A percentile compares a stretch with the other conserved stretches of the same genome.
Conservation (phyloP, 2,329 filamentous ascomycete species). For the Paracoccidioides brasiliensis region DNA sequence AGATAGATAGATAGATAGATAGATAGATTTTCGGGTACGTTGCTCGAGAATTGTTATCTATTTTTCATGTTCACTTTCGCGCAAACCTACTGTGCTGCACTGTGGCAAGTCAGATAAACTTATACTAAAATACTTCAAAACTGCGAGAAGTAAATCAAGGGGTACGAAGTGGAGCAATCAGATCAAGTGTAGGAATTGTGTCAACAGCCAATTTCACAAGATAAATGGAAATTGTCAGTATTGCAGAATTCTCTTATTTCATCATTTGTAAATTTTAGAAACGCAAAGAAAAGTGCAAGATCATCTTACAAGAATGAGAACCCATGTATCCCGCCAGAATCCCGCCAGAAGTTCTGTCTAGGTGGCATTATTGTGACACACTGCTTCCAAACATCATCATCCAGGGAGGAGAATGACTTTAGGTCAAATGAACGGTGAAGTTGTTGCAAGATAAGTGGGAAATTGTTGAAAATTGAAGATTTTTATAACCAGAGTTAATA, state of each 20-base stretch:
- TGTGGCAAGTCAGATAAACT: neutral
- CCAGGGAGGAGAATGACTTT: no score
- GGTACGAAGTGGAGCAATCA: conserved; percentile 15
- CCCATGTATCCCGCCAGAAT: neutral
- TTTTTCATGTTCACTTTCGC: neutral
- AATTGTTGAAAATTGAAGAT: neutral
- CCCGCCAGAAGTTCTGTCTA: no score
- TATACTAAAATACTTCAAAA: neutral
- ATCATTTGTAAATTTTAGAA: conserved; percentile 17
- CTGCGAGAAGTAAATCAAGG: neutral
- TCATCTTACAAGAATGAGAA: neutral
- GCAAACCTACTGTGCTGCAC: neutral
- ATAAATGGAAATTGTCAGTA: conserved; percentile 29
- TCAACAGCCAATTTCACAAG: conserved; percentile 33
- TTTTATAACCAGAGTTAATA: neutral
- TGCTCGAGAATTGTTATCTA: neutral
- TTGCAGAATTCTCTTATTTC: conserved; percentile 35
- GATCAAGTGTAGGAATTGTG: conserved; percentile 35
- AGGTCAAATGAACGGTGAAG: no score
- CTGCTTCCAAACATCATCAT: neutral
- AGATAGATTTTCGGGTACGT: neutral
- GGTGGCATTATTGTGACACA: neutral
- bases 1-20: no score
- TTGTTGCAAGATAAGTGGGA: neutral
- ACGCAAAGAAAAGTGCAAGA: neutral